Evolutionary conservation across 1,284 basidiomycete genomes (phyloP).

Genomic region (Fomitopsis schrenkii): DNA sequence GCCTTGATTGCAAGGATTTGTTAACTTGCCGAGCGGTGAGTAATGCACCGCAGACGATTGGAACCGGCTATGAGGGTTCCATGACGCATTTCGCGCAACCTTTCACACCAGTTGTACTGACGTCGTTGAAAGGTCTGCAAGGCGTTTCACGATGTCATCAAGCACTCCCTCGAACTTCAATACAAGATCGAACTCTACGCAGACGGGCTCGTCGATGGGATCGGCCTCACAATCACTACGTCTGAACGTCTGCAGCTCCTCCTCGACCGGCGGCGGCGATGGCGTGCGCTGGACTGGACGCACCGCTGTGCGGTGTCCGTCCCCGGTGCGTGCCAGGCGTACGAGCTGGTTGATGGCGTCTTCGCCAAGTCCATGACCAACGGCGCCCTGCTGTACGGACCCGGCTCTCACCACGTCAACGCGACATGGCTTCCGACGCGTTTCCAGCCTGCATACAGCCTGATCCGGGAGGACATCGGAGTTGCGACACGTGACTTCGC

Average conservation of each 20-base stretch:
- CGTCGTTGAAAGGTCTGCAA: conserved; percentile 38
- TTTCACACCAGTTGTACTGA: not conserved
- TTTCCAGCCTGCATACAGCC: conserved; percentile 11
- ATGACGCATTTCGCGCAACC: too few relatives aligned
- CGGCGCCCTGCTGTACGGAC: conserved; percentile 3
- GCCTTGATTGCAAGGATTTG: conserved; percentile 19
- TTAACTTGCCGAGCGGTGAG: conserved; percentile 21
- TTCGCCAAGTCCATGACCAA: conserved; percentile 41
- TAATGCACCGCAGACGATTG: not conserved
- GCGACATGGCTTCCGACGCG: conserved; percentile 37
- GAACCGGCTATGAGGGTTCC: not conserved
- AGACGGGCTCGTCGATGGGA: conserved; percentile 40
- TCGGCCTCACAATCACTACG: conserved; percentile 20
- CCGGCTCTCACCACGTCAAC: conserved; percentile 30
- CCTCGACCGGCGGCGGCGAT: conserved; percentile 35
- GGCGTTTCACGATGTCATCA: conserved; percentile 30
- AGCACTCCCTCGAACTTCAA: conserved; percentile 35
- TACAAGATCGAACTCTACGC: conserved; percentile 47
- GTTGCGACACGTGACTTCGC: conserved; percentile 51
- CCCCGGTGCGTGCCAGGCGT: conserved; percentile 43
- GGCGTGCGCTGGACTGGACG: conserved; percentile 38
- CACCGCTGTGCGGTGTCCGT: conserved; percentile 26
- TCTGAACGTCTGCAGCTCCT: conserved; percentile 37
- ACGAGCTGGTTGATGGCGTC: conserved; percentile 53
- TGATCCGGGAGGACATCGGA: conserved; percentile 36